Percentiles rank a stretch among this genome's conserved stretches.
Evolutionary conservation across 768 basidiomycete species (phyloP).

Genomic region (Asterophora parasitica): DNA sequence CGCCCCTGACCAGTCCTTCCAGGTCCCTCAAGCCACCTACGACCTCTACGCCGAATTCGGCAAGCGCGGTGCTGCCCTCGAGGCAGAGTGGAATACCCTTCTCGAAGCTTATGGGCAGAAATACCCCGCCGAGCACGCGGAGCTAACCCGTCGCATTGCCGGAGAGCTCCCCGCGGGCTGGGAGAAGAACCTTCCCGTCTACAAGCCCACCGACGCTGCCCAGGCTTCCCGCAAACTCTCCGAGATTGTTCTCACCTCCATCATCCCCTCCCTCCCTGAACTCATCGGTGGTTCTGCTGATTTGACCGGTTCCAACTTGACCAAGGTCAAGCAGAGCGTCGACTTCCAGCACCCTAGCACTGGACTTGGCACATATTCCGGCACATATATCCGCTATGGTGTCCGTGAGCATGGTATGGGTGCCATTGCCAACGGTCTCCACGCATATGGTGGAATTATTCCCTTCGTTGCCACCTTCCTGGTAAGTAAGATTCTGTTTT

Average conservation of each 20-base stretch:
- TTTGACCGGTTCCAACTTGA: constrained; percentile 89
- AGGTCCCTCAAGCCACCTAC: constrained; percentile 71
- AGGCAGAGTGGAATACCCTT: constrained; percentile 69
- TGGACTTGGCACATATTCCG: constrained; percentile 76
- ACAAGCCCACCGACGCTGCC: constrained; percentile 78
- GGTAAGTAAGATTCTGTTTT: constrained; percentile 32
- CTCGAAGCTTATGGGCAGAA: constrained; percentile 67
- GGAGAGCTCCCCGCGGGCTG: constrained; percentile 82
- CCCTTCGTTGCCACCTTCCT: constrained; percentile 93
- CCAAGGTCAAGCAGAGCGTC: constrained; percentile 74
- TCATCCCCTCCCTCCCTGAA: constrained; percentile 76
- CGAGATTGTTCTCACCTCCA: constrained; percentile 77
- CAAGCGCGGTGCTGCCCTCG: constrained; percentile 67
- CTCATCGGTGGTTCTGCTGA: constrained; percentile 88
- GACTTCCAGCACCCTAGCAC: constrained; percentile 94
- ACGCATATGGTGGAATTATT: constrained; percentile 87
- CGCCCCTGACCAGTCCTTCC: constrained; percentile 71
- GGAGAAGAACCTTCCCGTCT: constrained; percentile 82
- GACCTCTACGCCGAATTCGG: constrained; percentile 62
- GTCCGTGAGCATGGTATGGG: constrained; percentile 98
- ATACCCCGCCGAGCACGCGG: constrained; percentile 81
- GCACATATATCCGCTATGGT: constrained; percentile 93
- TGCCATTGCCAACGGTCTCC: constrained; percentile 88
- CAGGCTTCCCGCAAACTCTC: constrained; percentile 92
- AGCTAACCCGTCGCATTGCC: constrained; percentile 79